phyloP scores from a whole-genome alignment of 345 rosid genomes.

The Raphanus sativus region DNA sequence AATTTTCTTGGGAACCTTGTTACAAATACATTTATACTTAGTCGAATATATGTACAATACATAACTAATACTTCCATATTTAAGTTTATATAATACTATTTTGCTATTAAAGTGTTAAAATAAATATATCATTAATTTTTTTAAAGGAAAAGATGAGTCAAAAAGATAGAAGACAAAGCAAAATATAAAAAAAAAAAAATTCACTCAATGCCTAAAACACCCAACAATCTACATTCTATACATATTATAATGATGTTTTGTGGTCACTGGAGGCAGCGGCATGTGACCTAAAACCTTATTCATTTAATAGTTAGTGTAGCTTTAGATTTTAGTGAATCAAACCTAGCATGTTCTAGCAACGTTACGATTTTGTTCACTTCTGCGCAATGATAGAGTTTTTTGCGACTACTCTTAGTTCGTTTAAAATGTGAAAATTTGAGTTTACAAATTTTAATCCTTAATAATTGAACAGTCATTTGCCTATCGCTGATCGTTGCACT shows the following conservation, averaged over 20 bases:
- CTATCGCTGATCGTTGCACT: background rate
- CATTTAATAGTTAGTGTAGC: background rate
- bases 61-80: background rate
- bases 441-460: background rate
- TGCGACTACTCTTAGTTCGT: background rate
- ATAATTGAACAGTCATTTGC: background rate
- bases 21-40: background rate
- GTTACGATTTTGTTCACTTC: background rate
- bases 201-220: background rate
- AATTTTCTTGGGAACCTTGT: background rate
- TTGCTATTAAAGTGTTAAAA: background rate
- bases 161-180: background rate
- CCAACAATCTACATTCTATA: background rate
- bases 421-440: background rate
- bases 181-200: background rate
- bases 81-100: background rate
- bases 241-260: background rate
- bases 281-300: background rate
- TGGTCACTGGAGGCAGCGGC: background rate
- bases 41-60: background rate
- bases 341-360: background rate
- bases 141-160: background rate
- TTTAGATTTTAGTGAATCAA: background rate
- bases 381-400: background rate
- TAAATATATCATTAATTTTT: background rate